Evolutionary conservation across 2,329 filamentous ascomycete genomes (phyloP), one percentile per base, ranked within the genome.

Genomic region (Colletotrichum tamarilloi): DNA sequence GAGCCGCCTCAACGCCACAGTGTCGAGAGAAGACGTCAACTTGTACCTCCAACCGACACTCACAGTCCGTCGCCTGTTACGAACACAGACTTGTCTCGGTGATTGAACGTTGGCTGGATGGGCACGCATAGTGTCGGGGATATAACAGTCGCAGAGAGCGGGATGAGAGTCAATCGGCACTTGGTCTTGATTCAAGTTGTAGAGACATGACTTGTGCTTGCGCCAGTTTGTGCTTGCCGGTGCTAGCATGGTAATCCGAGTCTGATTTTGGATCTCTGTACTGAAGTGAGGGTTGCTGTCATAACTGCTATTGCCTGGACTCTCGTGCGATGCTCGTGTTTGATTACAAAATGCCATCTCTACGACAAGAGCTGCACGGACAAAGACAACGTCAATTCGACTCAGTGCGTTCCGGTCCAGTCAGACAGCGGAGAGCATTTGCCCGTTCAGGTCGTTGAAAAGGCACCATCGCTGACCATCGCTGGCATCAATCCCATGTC

Each of bases 1-100:
- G 38, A 63, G 59, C 56, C 70, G 68, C 68, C 72, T 74, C 68
- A 58, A 72, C 72, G 68, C 68, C 72, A 74, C 62, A 67, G 49
- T 72, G 71, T 72, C 62, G 35, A 62, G 32, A 56, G 55, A 57
- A 12, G 56, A 67, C 53, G 22, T 66, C 53, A 70, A 38, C 53
- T 42, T 52, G 35, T 32, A 26, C 46, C 38, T 55, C 55, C 32
- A 67, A n/a, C 60, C n/a, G n/a, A 35, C 22, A 30, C 30, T 30
- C 24, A 28, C 35, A 14, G n/a, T 26, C 22, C 14, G 57, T 57
- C n/a, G 26, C 26, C 49, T 53, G 62, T 24, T 53, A 55, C 62
- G 28, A 66, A 55, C 38, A 28, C 67, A 30, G 32, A 26, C 24
- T 24, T 67, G 65, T 59, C 65, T 68, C 52, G 69, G 69, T 63